phyloP scores from a whole-genome alignment of 768 basidiomycete genomes.

The Chalciporus pseudorubinellus region DNA sequence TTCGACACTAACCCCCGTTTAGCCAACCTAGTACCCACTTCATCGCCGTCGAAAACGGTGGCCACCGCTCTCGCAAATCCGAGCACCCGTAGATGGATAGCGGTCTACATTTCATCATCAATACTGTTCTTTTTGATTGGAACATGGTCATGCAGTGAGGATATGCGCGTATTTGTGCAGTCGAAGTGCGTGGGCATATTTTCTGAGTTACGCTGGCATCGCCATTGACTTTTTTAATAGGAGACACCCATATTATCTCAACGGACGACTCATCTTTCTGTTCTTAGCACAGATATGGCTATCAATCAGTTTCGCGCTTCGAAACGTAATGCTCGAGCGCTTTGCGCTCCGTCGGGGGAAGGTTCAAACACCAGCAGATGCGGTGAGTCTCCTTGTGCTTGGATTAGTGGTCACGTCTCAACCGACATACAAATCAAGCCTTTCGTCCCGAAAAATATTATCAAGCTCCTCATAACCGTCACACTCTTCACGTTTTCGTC shows the following conservation, averaged over 20 bases:
- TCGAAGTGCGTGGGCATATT: slow-evolving; percentile 48
- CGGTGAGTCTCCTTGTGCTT: slow-evolving; percentile 15
- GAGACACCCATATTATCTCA: slow-evolving; percentile 73
- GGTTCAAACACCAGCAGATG: slow-evolving; percentile 7
- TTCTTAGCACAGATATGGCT: slow-evolving; percentile 49
- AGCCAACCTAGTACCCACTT: slow-evolving; percentile 48
- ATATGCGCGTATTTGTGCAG: slow-evolving; percentile 57
- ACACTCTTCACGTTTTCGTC: slow-evolving; percentile 41
- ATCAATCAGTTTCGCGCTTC: slow-evolving; percentile 47
- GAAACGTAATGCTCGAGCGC: slow-evolving; percentile 64
- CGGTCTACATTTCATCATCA: slow-evolving; percentile 49
- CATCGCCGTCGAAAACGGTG: slow-evolving; percentile 53
- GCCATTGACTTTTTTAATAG: slow-evolving; percentile 33
- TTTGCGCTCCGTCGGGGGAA: slow-evolving; percentile 47
- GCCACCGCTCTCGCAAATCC: slow-evolving; percentile 45
- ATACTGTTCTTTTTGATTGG: slow-evolving; percentile 44
- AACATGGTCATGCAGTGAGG: slow-evolving; percentile 30
- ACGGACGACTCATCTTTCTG: slow-evolving; percentile 64
- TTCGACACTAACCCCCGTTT: background rate
- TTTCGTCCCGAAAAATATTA: slow-evolving; percentile 18
- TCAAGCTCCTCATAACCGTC: slow-evolving; percentile 35
- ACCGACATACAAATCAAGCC: slow-evolving; percentile 13
- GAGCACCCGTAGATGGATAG: slow-evolving; percentile 43
- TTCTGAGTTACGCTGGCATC: background rate
- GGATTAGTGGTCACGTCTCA: background rate